Conservation (phyloP, 148 eudicot genomes). For the Camellia sinensis region DNA sequence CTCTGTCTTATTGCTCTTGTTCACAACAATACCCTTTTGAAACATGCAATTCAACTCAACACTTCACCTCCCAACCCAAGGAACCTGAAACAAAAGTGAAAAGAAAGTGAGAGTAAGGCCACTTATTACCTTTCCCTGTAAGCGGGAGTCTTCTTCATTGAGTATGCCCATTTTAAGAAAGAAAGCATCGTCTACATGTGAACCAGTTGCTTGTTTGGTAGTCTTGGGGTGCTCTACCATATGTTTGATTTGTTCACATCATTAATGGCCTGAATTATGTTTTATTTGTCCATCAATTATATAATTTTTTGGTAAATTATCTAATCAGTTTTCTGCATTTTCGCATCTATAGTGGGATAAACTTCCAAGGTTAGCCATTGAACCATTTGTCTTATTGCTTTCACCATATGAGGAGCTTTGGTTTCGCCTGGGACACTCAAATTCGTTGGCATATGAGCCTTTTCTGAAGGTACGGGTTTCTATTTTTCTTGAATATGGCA, state of each 20-base stretch:
- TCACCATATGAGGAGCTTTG: conserved; percentile 98
- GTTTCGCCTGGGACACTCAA: conserved; percentile 77
- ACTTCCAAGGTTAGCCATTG: conserved; percentile 62
- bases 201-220: not conserved
- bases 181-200: not conserved
- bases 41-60: not conserved
- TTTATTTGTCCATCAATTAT: not conserved
- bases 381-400: conserved; percentile 72
- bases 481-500: not conserved
- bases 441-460: conserved; percentile 70
- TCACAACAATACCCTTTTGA: not conserved
- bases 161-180: not conserved
- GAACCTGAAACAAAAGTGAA: not conserved
- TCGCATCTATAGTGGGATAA: conserved; percentile 63
- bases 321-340: conserved; percentile 10
- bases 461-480: conserved; percentile 67
- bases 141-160: too few species aligned
- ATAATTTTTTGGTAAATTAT: not conserved
- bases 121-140: too few species aligned
- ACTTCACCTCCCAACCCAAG: not conserved
- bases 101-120: not conserved
- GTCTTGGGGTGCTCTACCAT: not conserved
- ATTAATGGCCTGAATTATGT: conserved; percentile 1
- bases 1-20: conserved; percentile 3
- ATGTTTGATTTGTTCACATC: not conserved